Evolutionary conservation across 257 asterid species (phyloP).

Genomic region (Nicotiana noctiflora): DNA sequence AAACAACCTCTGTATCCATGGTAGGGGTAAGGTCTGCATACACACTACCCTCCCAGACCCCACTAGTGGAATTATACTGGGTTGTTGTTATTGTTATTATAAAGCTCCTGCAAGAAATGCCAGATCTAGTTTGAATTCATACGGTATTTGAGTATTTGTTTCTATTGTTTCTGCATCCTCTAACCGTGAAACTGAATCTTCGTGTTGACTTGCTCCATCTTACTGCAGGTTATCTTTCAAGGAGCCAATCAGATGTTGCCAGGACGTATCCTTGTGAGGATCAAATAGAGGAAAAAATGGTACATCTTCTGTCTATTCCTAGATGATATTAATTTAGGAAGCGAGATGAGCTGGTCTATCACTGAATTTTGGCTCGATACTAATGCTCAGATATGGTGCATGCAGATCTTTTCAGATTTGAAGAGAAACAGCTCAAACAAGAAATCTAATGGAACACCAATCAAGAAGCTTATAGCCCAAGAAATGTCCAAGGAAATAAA

Average conservation of each 20-base stretch:
- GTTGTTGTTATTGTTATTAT: no score
- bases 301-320: conserved; percentile 21
- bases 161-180: background rate
- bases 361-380: conserved; percentile 10
- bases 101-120: background rate
- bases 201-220: conserved; percentile 10
- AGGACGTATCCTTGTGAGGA: conserved; percentile 44
- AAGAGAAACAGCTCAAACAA: conserved; percentile 36
- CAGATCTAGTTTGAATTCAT: background rate
- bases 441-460: conserved; percentile 60
- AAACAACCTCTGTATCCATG: no score
- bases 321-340: conserved; percentile 7
- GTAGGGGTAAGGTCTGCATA: no score
- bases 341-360: background rate
- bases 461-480: conserved; percentile 88
- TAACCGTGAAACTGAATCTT: background rate
- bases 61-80: no score
- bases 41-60: no score
- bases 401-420: conserved; percentile 53
- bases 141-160: background rate
- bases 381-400: conserved; percentile 17
- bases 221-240: conserved; percentile 56
- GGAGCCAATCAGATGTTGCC: conserved; percentile 70
- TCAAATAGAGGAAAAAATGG: conserved; percentile 63
- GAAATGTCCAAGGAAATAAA: conserved; percentile 87